Base-by-base conservation (phyloP, 1,284 basidiomycete species). In the Quambalaria eucalypti region DNA sequence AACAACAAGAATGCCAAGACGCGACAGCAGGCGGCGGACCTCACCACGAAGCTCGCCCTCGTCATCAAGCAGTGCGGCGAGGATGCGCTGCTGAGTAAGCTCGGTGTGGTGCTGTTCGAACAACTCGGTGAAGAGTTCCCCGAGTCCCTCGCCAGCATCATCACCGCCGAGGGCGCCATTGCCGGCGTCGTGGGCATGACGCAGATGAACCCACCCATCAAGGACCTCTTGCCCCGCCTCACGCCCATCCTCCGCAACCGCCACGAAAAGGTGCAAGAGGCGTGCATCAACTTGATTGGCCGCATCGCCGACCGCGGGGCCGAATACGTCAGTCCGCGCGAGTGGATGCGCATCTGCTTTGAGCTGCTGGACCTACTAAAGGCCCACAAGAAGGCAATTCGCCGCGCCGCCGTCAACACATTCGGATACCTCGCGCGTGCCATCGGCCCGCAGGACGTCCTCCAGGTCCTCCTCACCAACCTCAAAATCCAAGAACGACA, bases 271-370 rank as follows among this genome's bases (percentile, higher is more conserved):
- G 95, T 99, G 63, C 95, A 99, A 77, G 95, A 99, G 77, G 91
- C 95, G 1, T 96, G 90, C 2, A 99, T 98, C 80, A 98, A 98
- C 79, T 82, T 99, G 79, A 98, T 99, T 66, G 95, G 95, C 66
- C 90, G 92, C 77, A 97, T 99, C 66, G 92, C 95, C 57, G 95
- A 99, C 84, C 90, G 95, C 76, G 95, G 95, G 58, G 90, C 95
- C 38, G 95, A 98, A 78, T 97, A 90, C 61, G 95, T 98, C 0
- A 91, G 91, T 28, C 93, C 95, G 23, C 85, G 93, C 73, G 95
- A 98, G 78, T 98, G 93, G 93, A 98, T 99, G 95, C 87, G 95
- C 72, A 99, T 99, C 77, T 98, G 95, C 76, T 98, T 98, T 78
- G 95, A 99, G 77, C 80, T 99, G 38, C 83, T 99, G 49, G 95